Evolutionary conservation across 139 green algal genomes (phyloP).

Genomic region (Micractinium conductrix): DNA sequence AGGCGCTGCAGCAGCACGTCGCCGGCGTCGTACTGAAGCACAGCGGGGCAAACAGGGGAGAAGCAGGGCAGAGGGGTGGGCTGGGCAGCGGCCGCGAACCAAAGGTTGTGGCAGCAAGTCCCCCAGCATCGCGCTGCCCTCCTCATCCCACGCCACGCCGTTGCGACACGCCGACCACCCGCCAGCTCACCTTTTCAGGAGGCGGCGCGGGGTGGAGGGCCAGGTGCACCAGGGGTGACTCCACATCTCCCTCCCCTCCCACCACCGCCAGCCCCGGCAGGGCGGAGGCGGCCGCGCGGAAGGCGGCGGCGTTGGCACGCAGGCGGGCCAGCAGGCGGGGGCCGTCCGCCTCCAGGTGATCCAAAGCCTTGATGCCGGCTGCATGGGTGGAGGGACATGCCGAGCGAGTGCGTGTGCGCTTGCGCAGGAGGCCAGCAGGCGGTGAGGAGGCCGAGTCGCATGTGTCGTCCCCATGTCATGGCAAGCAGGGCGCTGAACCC

Average conservation of each 20-base stretch:
- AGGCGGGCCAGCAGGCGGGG: slow-evolving; percentile 10
- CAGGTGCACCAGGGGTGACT: slow-evolving; percentile 72
- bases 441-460: no score
- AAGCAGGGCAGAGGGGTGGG: not conserved
- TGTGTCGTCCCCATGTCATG: no score
- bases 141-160: no score
- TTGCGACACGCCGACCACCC: no score
- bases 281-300: slow-evolving; percentile 54
- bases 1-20: slow-evolving; percentile 40
- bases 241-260: slow-evolving; percentile 17
- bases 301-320: not conserved
- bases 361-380: slow-evolving; percentile 52
- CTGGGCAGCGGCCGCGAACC: not conserved
- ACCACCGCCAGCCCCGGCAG: slow-evolving; percentile 63
- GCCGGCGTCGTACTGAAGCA: slow-evolving; percentile 1
- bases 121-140: not conserved
- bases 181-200: not conserved
- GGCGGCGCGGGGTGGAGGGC: slow-evolving; percentile 41
- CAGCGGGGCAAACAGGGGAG: not conserved
- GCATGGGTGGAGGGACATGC: not conserved
- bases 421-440: no score
- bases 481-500: no score
- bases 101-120: not conserved
- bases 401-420: no score
- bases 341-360: slow-evolving; percentile 44